Evolutionary conservation across 257 asterid species (phyloP).

Genomic region (Ilex aquifolium): DNA sequence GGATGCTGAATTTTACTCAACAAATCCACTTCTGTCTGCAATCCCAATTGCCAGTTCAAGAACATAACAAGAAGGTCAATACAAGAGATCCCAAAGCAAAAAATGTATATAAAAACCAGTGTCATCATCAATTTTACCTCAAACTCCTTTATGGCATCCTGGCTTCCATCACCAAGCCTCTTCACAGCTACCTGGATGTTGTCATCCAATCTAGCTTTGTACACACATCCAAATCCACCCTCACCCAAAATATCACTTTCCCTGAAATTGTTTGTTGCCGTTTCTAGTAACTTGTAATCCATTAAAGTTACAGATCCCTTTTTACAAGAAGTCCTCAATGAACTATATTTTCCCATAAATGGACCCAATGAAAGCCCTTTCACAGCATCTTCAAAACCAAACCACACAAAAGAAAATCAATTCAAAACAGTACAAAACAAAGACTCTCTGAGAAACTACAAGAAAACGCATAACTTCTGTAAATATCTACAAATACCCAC

Average conservation of each 20-base stretch:
- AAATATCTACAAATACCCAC: neutral
- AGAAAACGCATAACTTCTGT: neutral
- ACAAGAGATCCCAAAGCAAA: neutral
- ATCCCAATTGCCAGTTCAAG: neutral
- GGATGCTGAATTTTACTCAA: constrained; percentile 66
- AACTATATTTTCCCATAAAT: constrained; percentile 20
- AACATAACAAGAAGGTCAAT: neutral
- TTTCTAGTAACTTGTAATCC: constrained; percentile 53
- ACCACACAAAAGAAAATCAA: neutral
- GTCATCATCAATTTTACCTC: constrained; percentile 37
- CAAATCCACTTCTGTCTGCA: constrained; percentile 66
- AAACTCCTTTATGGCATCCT: constrained; percentile 42
- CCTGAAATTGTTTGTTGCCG: constrained; percentile 46
- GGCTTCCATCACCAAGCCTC: constrained; percentile 38
- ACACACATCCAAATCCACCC: constrained; percentile 76
- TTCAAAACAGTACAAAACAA: neutral
- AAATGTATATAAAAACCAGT: neutral
- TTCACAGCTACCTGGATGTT: constrained; percentile 53
- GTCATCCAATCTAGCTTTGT: constrained; percentile 49
- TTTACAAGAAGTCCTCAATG: constrained; percentile 13
- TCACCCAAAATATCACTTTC: constrained; percentile 48
- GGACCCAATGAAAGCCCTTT: constrained; percentile 16
- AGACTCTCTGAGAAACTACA: constrained; percentile 2
- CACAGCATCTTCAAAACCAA: constrained; percentile 15
- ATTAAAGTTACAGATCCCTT: constrained; percentile 28